Conservation (phyloP, 1,284 basidiomycete genomes). For the Ustilago tritici region DNA sequence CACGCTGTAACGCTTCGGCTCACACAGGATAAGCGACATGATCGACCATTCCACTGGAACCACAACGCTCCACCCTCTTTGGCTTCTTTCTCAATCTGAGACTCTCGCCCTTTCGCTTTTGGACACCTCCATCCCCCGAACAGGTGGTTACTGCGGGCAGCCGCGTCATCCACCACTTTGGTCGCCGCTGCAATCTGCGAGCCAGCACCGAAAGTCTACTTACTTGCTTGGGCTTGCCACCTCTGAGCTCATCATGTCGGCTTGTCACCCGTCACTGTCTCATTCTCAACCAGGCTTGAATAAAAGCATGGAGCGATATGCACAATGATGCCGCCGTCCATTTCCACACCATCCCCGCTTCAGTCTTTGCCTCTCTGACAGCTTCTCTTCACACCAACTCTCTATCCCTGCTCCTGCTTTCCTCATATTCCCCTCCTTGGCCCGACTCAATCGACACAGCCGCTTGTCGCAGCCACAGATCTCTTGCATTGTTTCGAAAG, state of each 20-base stretch:
- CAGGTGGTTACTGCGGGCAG: no score
- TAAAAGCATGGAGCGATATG: neutral
- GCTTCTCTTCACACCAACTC: neutral
- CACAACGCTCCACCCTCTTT: neutral
- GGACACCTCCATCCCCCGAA: no score
- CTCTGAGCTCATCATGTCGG: no score
- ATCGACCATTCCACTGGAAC: conserved; percentile 1
- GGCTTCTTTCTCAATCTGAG: neutral
- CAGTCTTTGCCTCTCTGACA: neutral
- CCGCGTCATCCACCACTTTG: no score
- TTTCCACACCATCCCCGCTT: neutral
- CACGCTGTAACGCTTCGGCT: neutral
- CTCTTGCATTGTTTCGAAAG: no score
- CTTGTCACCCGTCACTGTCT: no score
- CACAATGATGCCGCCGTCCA: neutral
- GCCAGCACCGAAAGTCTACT: no score
- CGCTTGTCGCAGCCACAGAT: neutral
- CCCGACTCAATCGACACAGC: neutral
- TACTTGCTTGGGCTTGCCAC: no score
- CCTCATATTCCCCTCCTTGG: no score
- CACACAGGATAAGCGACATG: neutral
- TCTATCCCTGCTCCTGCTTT: neutral
- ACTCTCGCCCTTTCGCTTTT: neutral
- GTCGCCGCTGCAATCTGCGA: no score
- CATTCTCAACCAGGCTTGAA: no score